A percentile compares a stretch with the other conserved stretches of the same genome.
phyloP scores from a whole-genome alignment of 352 stramenopile genomes.

The Pythium brassicae region DNA sequence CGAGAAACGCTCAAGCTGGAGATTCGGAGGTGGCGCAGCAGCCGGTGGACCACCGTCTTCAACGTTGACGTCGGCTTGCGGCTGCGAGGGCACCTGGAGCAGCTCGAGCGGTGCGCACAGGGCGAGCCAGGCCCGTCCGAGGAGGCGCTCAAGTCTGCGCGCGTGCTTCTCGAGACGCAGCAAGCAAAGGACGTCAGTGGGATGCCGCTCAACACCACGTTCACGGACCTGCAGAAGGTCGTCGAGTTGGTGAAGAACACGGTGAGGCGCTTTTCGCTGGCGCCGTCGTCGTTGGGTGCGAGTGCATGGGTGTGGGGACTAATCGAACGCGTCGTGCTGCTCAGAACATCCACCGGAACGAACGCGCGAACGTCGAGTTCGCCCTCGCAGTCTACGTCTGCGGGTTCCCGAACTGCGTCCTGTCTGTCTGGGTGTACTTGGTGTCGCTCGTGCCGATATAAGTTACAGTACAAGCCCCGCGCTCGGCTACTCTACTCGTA shows the following conservation, averaged over 20 bases:
- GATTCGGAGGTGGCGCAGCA: constrained; percentile 88
- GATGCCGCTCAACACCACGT: constrained; percentile 83
- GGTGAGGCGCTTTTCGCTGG: constrained; percentile 28
- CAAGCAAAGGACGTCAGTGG: constrained; percentile 60
- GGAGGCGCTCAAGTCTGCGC: not conserved
- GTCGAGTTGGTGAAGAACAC: constrained; percentile 82
- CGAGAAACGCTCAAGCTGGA: constrained; percentile 77
- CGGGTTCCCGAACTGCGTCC: constrained; percentile 80
- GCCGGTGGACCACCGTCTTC: constrained; percentile 79
- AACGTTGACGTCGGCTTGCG: constrained; percentile 83
- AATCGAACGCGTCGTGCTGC: too few species aligned
- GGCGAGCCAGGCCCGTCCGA: constrained; percentile 1
- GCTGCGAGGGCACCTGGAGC: constrained; percentile 62
- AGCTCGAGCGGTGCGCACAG: constrained; percentile 48
- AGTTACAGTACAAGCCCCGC: constrained; percentile 1
- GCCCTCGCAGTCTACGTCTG: constrained; percentile 84
- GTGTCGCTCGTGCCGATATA: constrained; percentile 48
- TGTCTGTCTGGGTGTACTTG: constrained; percentile 93
- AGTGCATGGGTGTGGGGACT: not conserved
- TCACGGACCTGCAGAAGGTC: constrained; percentile 82
- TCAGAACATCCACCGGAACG: constrained; percentile 87
- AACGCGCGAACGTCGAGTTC: constrained; percentile 86
- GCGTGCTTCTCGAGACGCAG: constrained; percentile 28
- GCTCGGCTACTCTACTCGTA: constrained; percentile 28
- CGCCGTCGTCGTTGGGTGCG: not conserved